A percentile compares a stretch with the other conserved stretches of the same genome.
Evolutionary conservation across 257 asterid species (phyloP).

Genomic region (Linderniella brevidens): DNA sequence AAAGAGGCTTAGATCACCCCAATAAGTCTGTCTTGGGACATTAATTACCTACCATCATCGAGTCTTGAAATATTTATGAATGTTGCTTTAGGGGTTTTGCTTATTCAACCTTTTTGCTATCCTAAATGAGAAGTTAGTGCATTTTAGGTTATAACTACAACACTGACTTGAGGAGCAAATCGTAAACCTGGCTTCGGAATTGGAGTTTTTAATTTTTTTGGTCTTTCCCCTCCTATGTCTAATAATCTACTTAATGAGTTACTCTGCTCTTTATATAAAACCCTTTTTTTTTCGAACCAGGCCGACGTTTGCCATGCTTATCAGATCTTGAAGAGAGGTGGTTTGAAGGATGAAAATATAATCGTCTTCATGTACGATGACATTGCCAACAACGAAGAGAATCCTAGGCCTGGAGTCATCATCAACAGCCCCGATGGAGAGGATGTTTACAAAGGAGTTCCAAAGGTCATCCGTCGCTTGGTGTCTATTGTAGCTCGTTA

Average conservation of each 20-base stretch:
- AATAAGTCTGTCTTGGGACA: too few relatives aligned
- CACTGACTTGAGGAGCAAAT: too few relatives aligned
- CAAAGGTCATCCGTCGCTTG: slow-evolving; percentile 41
- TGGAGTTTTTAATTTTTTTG: too few relatives aligned
- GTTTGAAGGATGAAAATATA: slow-evolving; percentile 85
- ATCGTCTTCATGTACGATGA: slow-evolving; percentile 91
- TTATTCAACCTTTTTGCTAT: too few relatives aligned
- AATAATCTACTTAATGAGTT: not conserved
- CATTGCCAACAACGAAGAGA: slow-evolving; percentile 64
- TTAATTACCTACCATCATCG: too few relatives aligned
- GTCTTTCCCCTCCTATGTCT: too few relatives aligned
- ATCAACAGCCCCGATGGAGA: slow-evolving; percentile 79
- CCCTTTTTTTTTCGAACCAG: slow-evolving; percentile 16
- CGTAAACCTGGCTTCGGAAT: too few relatives aligned
- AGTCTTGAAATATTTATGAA: too few relatives aligned
- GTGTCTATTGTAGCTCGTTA: not conserved
- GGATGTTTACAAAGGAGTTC: slow-evolving; percentile 89
- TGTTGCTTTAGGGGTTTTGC: too few relatives aligned
- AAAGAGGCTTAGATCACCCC: too few relatives aligned
- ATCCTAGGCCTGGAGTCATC: slow-evolving; percentile 86
- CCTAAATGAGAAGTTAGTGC: too few relatives aligned
- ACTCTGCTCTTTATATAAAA: not conserved
- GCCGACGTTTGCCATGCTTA: slow-evolving; percentile 97
- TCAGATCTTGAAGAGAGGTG: slow-evolving; percentile 74
- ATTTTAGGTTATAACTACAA: too few relatives aligned